These are phyloP conservation scores for Pseudopyricularia javanii DNA, from an alignment of 2,329 filamentous ascomycete genomes.

Conservation along the genomic window DNA sequence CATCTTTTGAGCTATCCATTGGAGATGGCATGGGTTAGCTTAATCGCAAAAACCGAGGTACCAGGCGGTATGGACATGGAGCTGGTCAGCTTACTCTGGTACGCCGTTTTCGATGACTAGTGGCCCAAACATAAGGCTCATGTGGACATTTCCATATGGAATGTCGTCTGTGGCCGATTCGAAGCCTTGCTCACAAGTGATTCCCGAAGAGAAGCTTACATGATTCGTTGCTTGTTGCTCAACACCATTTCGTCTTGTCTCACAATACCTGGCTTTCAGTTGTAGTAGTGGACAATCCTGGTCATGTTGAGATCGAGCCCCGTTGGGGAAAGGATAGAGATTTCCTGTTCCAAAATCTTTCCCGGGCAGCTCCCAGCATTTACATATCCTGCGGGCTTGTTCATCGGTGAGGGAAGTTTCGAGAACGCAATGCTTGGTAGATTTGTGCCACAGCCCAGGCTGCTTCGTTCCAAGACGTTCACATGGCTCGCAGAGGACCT, in stretches of 20 bases:
- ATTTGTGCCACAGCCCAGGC: too few species aligned
- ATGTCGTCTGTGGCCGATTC: too few species aligned
- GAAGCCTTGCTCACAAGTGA: too few species aligned
- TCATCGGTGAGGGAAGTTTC: too few species aligned
- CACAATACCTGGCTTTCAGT: too few species aligned
- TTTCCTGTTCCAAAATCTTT: too few species aligned
- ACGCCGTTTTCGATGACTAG: background rate
- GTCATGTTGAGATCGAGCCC: background rate
- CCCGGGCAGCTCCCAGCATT: too few species aligned
- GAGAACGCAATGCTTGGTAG: too few species aligned
- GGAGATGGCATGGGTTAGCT: background rate
- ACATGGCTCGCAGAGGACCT: too few species aligned
- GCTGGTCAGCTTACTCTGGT: background rate
- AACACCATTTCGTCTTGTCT: background rate
- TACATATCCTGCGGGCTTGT: too few species aligned
- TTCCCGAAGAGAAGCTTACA: background rate
- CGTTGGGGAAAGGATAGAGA: too few species aligned
- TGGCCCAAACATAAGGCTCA: background rate
- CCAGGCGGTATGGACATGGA: background rate
- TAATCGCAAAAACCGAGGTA: background rate
- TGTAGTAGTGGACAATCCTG: background rate
- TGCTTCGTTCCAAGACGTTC: too few species aligned
- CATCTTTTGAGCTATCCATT: background rate
- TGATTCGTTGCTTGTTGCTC: background rate
- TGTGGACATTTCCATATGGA: background rate